Conservation (phyloP, 495 filamentous ascomycete genomes). For the Trichodelitschia bisporula region DNA sequence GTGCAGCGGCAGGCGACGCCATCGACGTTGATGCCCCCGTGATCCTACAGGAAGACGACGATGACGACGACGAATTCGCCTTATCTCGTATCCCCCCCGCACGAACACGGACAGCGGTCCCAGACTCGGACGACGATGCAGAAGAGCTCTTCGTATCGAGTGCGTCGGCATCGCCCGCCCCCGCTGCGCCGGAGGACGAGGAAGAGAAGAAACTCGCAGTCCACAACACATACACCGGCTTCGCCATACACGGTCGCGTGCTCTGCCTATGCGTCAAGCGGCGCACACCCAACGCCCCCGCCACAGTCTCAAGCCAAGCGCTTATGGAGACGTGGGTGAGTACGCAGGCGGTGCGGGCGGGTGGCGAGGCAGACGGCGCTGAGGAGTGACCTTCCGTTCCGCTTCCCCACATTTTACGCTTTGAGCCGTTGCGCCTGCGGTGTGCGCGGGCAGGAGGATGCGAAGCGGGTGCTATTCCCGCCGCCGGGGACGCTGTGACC, state of each 20-base stretch:
- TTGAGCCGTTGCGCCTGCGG: too few species aligned
- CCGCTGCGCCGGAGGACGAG: constrained; percentile 17
- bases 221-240: constrained; percentile 77
- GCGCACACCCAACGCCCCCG: constrained; percentile 28
- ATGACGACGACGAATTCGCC: constrained; percentile 10
- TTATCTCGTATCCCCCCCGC: constrained; percentile 13
- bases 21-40: constrained; percentile 19
- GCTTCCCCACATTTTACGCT: too few species aligned
- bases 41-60: constrained; percentile 19
- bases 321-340: constrained; percentile 90
- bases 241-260: constrained; percentile 77
- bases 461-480: too few species aligned
- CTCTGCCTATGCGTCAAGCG: constrained; percentile 77
- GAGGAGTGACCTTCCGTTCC: too few species aligned
- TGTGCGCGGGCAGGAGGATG: too few species aligned
- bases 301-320: constrained; percentile 16
- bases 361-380: too few species aligned
- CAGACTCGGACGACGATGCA: constrained; percentile 4
- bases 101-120: too few species aligned
- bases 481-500: too few species aligned
- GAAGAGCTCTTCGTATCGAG: constrained; percentile 2
- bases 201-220: constrained; percentile 78
- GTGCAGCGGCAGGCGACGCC: constrained; percentile 17
- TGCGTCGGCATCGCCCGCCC: constrained; percentile 4
- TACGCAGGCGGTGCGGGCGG: constrained; percentile 17